phyloP scores from a whole-genome alignment of 176 grass and related monocot genomes.

The Poa pratensis region DNA sequence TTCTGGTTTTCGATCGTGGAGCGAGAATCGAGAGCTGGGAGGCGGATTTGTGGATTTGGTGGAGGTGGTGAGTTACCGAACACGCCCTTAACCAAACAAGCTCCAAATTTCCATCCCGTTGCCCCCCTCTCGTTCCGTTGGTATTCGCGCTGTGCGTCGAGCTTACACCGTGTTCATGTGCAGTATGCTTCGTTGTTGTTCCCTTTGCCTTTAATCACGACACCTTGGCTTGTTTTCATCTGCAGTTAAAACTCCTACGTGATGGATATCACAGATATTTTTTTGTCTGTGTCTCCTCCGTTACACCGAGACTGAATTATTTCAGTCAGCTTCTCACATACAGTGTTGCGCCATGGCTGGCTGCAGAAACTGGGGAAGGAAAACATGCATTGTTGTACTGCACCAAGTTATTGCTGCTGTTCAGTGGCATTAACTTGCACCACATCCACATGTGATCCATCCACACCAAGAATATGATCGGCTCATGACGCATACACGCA shows the following conservation, averaged over 20 bases:
- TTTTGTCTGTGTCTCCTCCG: neutral
- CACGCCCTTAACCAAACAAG: too few relatives aligned
- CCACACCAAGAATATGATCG: neutral
- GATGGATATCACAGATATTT: neutral
- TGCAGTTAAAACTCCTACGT: neutral
- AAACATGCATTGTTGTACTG: neutral
- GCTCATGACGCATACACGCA: neutral
- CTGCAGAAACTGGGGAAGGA: slow-evolving; percentile 12
- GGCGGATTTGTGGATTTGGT: too few relatives aligned
- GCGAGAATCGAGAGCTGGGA: too few relatives aligned
- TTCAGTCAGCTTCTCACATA: neutral
- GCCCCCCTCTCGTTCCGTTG: neutral
- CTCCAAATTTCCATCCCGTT: neutral
- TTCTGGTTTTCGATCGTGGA: too few relatives aligned
- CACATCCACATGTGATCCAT: slow-evolving; percentile 35
- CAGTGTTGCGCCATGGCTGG: neutral
- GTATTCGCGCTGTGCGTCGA: neutral
- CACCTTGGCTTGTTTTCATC: neutral
- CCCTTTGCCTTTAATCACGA: neutral
- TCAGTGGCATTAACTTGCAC: slow-evolving; percentile 13
- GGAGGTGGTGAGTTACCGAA: too few relatives aligned
- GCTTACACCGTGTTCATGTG: neutral
- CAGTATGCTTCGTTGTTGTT: slow-evolving; percentile 8
- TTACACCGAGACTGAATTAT: neutral
- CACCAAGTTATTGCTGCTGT: slow-evolving; percentile 22